These are phyloP conservation scores for Leishmania major DNA, from an alignment of 208 protist genomes.

Conservation along the genomic window DNA sequence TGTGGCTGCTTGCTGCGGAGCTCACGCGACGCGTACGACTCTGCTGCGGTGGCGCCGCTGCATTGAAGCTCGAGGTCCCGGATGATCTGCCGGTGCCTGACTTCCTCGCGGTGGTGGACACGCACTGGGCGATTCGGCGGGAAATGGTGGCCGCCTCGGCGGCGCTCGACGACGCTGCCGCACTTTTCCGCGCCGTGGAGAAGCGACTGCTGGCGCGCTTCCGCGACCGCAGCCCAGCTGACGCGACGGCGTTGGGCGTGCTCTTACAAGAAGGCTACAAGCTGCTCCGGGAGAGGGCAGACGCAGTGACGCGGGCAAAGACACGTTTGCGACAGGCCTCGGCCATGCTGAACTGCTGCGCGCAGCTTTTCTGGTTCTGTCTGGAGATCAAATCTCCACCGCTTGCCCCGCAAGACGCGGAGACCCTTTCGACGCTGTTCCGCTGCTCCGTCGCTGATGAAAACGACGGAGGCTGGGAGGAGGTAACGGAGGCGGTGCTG, in stretches of 20 bases:
- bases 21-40: constrained; percentile 53
- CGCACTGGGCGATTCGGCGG: constrained; percentile 68
- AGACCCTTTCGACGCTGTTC: constrained; percentile 60
- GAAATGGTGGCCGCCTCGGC: constrained; percentile 53
- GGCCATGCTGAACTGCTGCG: constrained; percentile 77
- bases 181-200: constrained; percentile 88
- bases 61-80: constrained; percentile 51
- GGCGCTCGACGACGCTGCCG: constrained; percentile 48
- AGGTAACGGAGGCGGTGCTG: constrained; percentile 76
- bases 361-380: constrained; percentile 75
- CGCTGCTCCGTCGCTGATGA: constrained; percentile 57
- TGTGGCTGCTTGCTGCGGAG: constrained; percentile 86
- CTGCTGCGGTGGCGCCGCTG: constrained; percentile 39
- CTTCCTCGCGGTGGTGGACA: constrained; percentile 81
- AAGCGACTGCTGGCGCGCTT: constrained; percentile 91
- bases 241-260: constrained; percentile 63
- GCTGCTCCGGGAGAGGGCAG: constrained; percentile 54
- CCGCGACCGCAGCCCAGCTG: constrained; percentile 87
- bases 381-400: constrained; percentile 31
- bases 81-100: constrained; percentile 83
- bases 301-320: constrained; percentile 44
- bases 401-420: constrained; percentile 14
- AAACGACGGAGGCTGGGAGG: constrained; percentile 88
- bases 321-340: constrained; percentile 47
- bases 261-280: constrained; percentile 87